Evolutionary conservation across 176 grass and related monocot species (phyloP), one percentile per base, ranked within the genome.

Genomic region (Bromus sterilis): DNA sequence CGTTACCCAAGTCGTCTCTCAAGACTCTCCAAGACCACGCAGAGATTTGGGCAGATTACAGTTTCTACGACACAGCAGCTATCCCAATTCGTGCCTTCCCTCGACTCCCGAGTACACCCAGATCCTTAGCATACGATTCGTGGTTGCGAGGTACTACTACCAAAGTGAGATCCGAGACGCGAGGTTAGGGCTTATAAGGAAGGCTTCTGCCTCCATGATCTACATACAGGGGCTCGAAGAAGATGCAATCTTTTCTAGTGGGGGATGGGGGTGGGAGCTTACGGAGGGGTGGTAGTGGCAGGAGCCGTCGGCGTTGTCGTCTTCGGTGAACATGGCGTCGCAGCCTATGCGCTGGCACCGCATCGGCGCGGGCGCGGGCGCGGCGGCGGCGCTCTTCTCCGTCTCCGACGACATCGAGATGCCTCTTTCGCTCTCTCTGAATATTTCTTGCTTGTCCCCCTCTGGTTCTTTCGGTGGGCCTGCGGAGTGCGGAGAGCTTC

Each of bases 341-440:
- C 96, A 99, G 15, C 96, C 93, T 9, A 99, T 95, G 56, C 96
- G 88, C 77, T 98, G 92, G 93, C 96, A 98, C 80, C 89, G 81
- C 55, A 88, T 18, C 42, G 43, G 78, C 4, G 78, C 86, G 4
- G 82, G 32, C 15, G 61, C 78, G 16, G 34, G 87, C 37, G 78
- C 40, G 73, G 75, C 36, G 60, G 51, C 83, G 76, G 31, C 84
- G 62, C 61, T 83, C 78, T 76, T 83, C 71, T 86, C 86, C 55
- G 85, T 88, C 87, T 83, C 88, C 67, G 82, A 46, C 18, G 83
- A 78, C 87, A 82, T 86, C 86, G 51, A 63, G 82, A 11, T 43
- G 36, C 56, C 43, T 44, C 15, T 23, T 15, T 15, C 60, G 29
- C 46, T 67, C 46, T 12, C 30, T 23, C 48, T 1, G 18, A 5